These are phyloP conservation scores for Cyclocybe aegerita DNA, from an alignment of 768 basidiomycete species.

Conservation along the genomic window DNA sequence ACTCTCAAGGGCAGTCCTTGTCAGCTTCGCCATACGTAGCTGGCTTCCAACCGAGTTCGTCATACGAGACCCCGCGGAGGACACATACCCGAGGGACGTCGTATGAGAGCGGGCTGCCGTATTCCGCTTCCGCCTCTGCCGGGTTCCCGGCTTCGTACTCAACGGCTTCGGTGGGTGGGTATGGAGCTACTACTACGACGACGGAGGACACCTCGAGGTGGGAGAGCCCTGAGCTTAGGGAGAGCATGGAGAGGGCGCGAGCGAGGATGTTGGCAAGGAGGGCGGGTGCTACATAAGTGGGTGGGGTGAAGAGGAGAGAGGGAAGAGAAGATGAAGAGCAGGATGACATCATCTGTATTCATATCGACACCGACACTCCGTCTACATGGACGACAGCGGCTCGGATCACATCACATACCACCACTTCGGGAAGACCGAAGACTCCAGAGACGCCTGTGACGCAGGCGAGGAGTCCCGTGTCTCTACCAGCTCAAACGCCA, in stretches of 20 bases:
- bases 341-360: too few species aligned
- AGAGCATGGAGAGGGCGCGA: constrained; percentile 71
- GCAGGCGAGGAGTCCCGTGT: too few species aligned
- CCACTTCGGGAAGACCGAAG: too few species aligned
- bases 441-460: too few species aligned
- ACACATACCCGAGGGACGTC: constrained; percentile 17
- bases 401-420: too few species aligned
- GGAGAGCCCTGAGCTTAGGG: constrained; percentile 66
- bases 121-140: background rate
- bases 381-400: too few species aligned
- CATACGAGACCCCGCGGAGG: constrained; percentile 10
- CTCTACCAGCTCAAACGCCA: too few species aligned
- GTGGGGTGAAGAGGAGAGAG: constrained; percentile 3
- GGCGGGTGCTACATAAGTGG: background rate
- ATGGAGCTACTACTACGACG: constrained; percentile 8
- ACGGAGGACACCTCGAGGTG: constrained; percentile 50
- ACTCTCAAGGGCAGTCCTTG: constrained; percentile 6
- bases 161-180: constrained; percentile 3
- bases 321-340: background rate
- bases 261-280: constrained; percentile 31
- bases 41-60: constrained; percentile 11
- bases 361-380: too few species aligned
- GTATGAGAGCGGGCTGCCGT: constrained; percentile 15
- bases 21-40: constrained; percentile 19
- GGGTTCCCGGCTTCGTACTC: background rate